Conservation (phyloP, 129 eudicot species). For the Glebionis coronaria region DNA sequence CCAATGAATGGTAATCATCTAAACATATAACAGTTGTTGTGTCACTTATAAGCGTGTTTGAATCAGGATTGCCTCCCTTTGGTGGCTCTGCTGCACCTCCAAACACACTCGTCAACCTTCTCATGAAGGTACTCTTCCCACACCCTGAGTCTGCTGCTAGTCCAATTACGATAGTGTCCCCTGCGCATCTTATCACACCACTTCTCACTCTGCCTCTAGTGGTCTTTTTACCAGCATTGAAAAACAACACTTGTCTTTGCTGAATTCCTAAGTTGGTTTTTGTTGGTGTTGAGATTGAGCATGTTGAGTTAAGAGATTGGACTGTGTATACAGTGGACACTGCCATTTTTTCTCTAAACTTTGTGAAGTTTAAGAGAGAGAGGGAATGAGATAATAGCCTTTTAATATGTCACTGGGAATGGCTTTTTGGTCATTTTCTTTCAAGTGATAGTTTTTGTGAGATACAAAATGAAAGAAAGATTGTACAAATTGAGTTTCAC, state of each 20-base stretch:
- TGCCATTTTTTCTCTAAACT: constrained; percentile 55
- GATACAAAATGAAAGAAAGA: constrained; percentile 33
- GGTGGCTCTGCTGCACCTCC: constrained; percentile 99
- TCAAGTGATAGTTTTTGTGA: constrained; percentile 39
- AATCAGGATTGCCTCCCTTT: constrained; percentile 93
- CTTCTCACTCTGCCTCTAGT: constrained; percentile 30
- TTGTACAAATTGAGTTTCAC: constrained; percentile 22
- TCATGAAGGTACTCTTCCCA: constrained; percentile 96
- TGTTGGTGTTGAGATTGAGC: constrained; percentile 68
- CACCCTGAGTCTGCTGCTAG: constrained; percentile 98
- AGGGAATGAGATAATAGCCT: constrained; percentile 26
- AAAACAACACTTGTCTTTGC: constrained; percentile 66
- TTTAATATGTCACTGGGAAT: constrained; percentile 27
- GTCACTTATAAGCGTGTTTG: constrained; percentile 91
- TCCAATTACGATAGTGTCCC: constrained; percentile 76
- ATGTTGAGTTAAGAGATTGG: constrained; percentile 65
- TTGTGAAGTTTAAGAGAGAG: constrained; percentile 14
- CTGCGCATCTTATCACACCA: constrained; percentile 53
- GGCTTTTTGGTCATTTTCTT: constrained; percentile 29
- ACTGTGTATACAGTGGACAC: constrained; percentile 69
- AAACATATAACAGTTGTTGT: constrained; percentile 89
- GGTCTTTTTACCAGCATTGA: constrained; percentile 25
- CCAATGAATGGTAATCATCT: constrained; percentile 93
- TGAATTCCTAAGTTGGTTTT: constrained; percentile 66
- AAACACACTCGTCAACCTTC: constrained; percentile 91